Evolutionary conservation across 768 basidiomycete species (phyloP), one percentile per base, ranked within the genome.

Genomic region (Galerina marginata): DNA sequence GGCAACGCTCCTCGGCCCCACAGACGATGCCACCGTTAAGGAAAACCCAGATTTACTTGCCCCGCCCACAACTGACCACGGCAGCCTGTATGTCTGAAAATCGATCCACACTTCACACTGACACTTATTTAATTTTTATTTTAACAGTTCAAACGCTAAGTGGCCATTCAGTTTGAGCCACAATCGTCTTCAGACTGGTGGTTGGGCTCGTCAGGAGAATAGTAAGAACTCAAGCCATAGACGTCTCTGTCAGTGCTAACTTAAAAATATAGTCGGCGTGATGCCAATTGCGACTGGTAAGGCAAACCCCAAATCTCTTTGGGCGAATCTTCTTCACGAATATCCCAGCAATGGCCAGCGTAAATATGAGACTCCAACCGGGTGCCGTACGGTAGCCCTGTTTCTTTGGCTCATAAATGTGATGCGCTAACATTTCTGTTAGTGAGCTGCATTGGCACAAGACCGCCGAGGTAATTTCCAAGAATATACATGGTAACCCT

Each of bases 161-260:
- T 89, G 88, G 88, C 83, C 86, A 0, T 86, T 87, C 70, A 76
- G 81, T 54, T 68, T 87, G 50, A 86, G 86, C 60, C 85, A 85
- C 68, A 87, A 80, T 67, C 83, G 86, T 25, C 68, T 89, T 4
- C 80, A 83, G 53, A 78, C 77, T 2, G 88, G 87, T 25, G 88
- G 88, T 2, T 89, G 86, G 86, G 66, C 68, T 23, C 68, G 66
- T 81, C 86, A 57, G 78, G 85, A 62, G 76, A 86, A 71, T 79
- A 86, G 71, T 69, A 42, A 86, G 84, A 64, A 52, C 81, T 79
- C 53, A 29, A 76, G 37, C 52, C 14, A 23, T 38, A 10, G 33
- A 20, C 9, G 14, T 12, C n/a, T 2, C 38, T 11, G 26, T 44
- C 40, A 14, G 23, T 9, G 23, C 37, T 61, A 39, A 48, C 43